A percentile compares a stretch with the other conserved stretches of the same genome.
phyloP scores from a whole-genome alignment of 1,139 yeast genomes.

The Yamadazyma diddensiae region DNA sequence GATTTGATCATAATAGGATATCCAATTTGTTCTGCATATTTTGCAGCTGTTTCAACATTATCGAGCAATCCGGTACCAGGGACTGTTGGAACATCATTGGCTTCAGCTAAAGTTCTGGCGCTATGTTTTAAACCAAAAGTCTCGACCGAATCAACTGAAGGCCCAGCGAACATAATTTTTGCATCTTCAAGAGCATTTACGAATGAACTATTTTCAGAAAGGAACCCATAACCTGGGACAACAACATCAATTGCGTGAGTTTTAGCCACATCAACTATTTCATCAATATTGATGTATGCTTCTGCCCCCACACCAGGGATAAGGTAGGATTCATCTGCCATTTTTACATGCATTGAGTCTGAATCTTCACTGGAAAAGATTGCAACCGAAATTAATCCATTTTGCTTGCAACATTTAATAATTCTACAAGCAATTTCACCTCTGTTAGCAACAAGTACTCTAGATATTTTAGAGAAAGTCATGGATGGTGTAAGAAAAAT shows the following conservation, averaged over 20 bases:
- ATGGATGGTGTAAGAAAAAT: slow-evolving; percentile 1
- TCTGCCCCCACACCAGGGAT: slow-evolving; percentile 36
- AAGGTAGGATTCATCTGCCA: slow-evolving; percentile 31
- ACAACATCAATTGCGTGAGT: slow-evolving; percentile 5
- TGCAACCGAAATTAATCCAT: slow-evolving; percentile 36
- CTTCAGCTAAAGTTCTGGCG: slow-evolving; percentile 29
- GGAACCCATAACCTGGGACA: slow-evolving; percentile 9
- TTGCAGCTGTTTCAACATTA: slow-evolving; percentile 24
- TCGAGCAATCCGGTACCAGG: slow-evolving; percentile 45
- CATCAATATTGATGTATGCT: slow-evolving; percentile 43
- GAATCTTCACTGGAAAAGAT: slow-evolving; percentile 42
- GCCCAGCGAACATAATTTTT: slow-evolving; percentile 45
- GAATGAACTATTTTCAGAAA: slow-evolving; percentile 42
- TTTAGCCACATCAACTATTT: slow-evolving; percentile 34
- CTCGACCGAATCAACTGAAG: slow-evolving; percentile 34
- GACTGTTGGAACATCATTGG: slow-evolving; percentile 41
- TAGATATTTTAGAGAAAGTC: slow-evolving; percentile 11
- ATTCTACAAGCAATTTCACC: slow-evolving; percentile 49
- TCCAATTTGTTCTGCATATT: slow-evolving; percentile 35
- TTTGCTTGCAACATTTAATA: slow-evolving; percentile 32
- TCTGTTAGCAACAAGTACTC: slow-evolving; percentile 42
- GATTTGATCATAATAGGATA: slow-evolving; percentile 49
- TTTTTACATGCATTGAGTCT: slow-evolving; percentile 36
- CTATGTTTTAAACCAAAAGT: slow-evolving; percentile 33
- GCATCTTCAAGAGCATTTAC: slow-evolving; percentile 34